Evolutionary conservation across 345 rosid species (phyloP), one percentile per base, ranked within the genome.

Genomic region (Tarenaya hassleriana): DNA sequence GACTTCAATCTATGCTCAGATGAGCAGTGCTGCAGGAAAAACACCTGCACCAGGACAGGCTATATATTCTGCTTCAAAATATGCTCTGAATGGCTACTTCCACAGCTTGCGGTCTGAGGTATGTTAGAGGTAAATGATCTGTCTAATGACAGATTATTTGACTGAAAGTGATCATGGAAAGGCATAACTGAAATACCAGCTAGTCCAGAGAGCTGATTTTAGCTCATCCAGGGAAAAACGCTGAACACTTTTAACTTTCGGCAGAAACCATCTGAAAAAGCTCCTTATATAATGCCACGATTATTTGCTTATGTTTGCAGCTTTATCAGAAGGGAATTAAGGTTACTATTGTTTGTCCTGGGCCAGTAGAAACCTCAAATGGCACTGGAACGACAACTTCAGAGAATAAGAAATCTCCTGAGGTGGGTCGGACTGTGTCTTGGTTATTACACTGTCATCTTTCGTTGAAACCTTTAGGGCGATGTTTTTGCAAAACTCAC

Each of bases 11-110:
- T 12, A 10, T 31, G 42, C 62, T 58, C 74, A 87, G 98, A 82
- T 91, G 77, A 91, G 98, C 73, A 84, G 98, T 76, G 98, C 96
- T 20, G 98, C 98, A 27, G 98, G 96, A 47, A 91, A 91, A 77
- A 70, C 83, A 52, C 96, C 96, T 29, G 73, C 95, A 50, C 98
- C 98, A 11, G 96, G 96, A 56, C 95, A 91, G 68, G 96, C 96
- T 44, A 82, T 79, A 38, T 87, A 91, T 73, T 82, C 96, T 48
- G 96, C 96, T 65, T 84, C 98, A 39, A 87, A 87, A 72, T 77
- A 73, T 69, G 96, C 98, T 52, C 59, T 91, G 54, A 84, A 84
- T 11, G 98, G 98, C 16, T 87, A 91, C 75, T 91, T 91, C 34
- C 98, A 91, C 60, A 64, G 81, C 45, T 67, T 91, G 69, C 98